phyloP scores from a whole-genome alignment of 2,329 filamentous ascomycete species.

The Nemania sp. region DNA sequence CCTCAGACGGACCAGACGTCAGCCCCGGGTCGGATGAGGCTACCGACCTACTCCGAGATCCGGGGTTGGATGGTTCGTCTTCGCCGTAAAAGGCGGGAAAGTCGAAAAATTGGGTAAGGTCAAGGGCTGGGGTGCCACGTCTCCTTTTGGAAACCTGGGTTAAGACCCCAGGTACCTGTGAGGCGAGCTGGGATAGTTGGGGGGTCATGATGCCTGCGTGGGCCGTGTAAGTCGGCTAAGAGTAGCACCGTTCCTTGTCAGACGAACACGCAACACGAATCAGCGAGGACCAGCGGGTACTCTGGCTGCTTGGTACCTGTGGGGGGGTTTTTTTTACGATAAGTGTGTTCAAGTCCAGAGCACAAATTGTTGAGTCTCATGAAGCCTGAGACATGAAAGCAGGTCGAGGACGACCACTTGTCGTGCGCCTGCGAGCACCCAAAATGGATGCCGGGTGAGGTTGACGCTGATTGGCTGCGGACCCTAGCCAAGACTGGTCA shows the following conservation, averaged over 20 bases:
- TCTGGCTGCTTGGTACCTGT: conserved; percentile 37
- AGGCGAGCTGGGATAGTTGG: conserved; percentile 38
- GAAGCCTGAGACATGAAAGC: conserved; percentile 40
- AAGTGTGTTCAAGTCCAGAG: conserved; percentile 38
- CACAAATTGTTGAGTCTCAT: conserved; percentile 39
- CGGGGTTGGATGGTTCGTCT: conserved; percentile 34
- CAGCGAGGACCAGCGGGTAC: conserved; percentile 40
- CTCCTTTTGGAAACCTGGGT: conserved; percentile 35
- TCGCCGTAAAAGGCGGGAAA: conserved; percentile 35
- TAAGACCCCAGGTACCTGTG: conserved; percentile 37
- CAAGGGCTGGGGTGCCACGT: conserved; percentile 32
- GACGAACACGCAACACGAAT: conserved; percentile 41
- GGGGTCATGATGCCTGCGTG: conserved; percentile 38
- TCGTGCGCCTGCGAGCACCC: conserved; percentile 37
- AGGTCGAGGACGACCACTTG: conserved; percentile 38
- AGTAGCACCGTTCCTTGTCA: conserved; percentile 40
- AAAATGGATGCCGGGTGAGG: conserved; percentile 30
- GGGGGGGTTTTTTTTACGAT: conserved; percentile 40
- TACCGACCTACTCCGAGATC: conserved; percentile 38
- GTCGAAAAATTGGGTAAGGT: conserved; percentile 36
- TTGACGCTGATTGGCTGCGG: conserved; percentile 34
- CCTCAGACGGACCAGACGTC: conserved; percentile 40
- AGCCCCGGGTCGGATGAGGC: conserved; percentile 40
- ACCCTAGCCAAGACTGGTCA: conserved; percentile 27
- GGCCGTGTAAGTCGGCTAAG: conserved; percentile 40